Base-by-base conservation (phyloP, 129 eudicot species). In the Flaveria sonorensis region DNA sequence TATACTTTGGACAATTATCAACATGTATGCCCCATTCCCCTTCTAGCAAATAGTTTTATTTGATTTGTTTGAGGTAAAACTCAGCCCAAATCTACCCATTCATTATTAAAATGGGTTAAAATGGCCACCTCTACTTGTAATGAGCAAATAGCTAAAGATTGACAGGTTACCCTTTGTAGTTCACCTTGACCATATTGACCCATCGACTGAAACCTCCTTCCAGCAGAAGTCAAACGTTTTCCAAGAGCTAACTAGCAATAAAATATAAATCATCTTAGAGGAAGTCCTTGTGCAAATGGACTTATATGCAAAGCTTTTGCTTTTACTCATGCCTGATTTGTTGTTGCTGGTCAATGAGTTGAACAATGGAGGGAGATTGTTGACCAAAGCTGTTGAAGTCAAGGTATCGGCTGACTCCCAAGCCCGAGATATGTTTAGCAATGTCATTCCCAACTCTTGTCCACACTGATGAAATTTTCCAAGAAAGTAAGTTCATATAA, bases 121-220 rank as follows among this genome's bases (percentile, higher is more conserved):
- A 64, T 72, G 21, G 53, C 14, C 68, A 73, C 68, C 68, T 39
- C n/a, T 73, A 79, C 43, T 72, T 65, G 18, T 43, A 74, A 65
- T 3, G 19, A 42, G 48, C 53, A 74, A 28, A 59, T 46, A 75
- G 66, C 11, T 62, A 89, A 74, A 70, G 74, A 45, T 79, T 71
- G n/a, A 28, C 7, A 72, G 2, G 68, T 77, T 87, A 93, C 98
- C 96, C 51, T 86, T 73, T 88, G 90, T 43, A 89, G 85, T 89
- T 93, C 98, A 73, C 98, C 98, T 87, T 89, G 89, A 72, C 97
- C 93, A 77, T 93, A 91, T 82, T 89, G 92, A 16, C 98, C 98
- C 97, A 89, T 93, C 50, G 93, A 84, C 72, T 93, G 97, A 85
- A 93, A 93, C 87, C 97, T 89, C 55, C 97, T 87, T 85, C 96